Conservation (phyloP, 2,329 filamentous ascomycete species). For the Malbranchea zuffiana region DNA sequence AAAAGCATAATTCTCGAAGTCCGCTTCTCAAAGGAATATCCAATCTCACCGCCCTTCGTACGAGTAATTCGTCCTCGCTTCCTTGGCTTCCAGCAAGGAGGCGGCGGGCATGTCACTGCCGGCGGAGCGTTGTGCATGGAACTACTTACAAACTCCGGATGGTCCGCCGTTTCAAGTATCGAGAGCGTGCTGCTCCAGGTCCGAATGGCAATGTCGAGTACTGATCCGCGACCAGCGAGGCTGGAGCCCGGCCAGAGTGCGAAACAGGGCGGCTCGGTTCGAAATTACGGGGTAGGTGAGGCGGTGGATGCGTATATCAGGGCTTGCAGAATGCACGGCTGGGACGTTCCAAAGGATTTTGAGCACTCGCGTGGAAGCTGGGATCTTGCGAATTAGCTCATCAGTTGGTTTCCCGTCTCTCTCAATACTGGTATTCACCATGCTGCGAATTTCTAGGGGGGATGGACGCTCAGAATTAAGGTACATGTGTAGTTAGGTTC, state of each 20-base stretch:
- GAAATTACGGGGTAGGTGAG: conserved; percentile 57
- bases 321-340: conserved; percentile 59
- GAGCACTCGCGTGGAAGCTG: no score
- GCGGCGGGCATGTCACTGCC: conserved; percentile 73
- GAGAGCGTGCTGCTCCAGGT: conserved; percentile 75
- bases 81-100: conserved; percentile 57
- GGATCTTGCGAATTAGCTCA: no score
- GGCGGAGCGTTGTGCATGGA: conserved; percentile 82
- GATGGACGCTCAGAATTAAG: no score
- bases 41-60: conserved; percentile 71
- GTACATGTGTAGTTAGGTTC: no score
- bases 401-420: no score
- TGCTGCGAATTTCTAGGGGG: no score
- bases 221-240: conserved; percentile 61
- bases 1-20: conserved; percentile 69
- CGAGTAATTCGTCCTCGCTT: conserved; percentile 74
- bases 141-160: conserved; percentile 71
- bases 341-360: conserved; percentile 58
- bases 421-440: no score
- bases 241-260: conserved; percentile 34
- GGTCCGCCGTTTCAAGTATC: conserved; percentile 61
- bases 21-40: conserved; percentile 66
- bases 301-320: conserved; percentile 63
- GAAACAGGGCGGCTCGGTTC: not conserved
- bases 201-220: conserved; percentile 59